Evolutionary conservation across 1,139 yeast genomes (phyloP).

Genomic region (Pichia sp.): DNA sequence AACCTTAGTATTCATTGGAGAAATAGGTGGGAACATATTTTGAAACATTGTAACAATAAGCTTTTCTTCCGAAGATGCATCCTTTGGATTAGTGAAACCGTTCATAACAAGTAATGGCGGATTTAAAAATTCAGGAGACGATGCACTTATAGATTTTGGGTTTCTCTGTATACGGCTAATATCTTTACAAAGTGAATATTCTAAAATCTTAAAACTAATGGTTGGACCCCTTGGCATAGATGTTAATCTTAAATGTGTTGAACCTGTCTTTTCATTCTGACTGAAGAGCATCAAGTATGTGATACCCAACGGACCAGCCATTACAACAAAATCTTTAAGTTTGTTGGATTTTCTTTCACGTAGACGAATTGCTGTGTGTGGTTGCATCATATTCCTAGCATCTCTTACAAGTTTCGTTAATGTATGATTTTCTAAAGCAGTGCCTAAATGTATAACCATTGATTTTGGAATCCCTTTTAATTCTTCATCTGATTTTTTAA

Average conservation of each 20-base stretch:
- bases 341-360: slow-evolving; percentile 83
- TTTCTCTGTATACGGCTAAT: slow-evolving; percentile 59
- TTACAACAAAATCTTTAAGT: slow-evolving; percentile 83
- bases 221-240: slow-evolving; percentile 95
- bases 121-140: slow-evolving; percentile 53
- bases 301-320: slow-evolving; percentile 97
- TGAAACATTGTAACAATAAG: slow-evolving; percentile 86
- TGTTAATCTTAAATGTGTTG: slow-evolving; percentile 75
- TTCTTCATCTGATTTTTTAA: slow-evolving; percentile 58
- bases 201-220: slow-evolving; percentile 68
- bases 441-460: slow-evolving; percentile 86
- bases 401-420: slow-evolving; percentile 81
- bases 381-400: slow-evolving; percentile 88
- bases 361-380: slow-evolving; percentile 88
- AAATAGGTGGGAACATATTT: slow-evolving; percentile 91
- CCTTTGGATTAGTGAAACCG: slow-evolving; percentile 62
- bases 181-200: slow-evolving; percentile 80
- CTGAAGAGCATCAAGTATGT: slow-evolving; percentile 82
- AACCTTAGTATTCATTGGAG: slow-evolving; percentile 73
- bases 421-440: slow-evolving; percentile 72
- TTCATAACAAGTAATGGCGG: slow-evolving; percentile 93
- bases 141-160: slow-evolving; percentile 65
- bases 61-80: slow-evolving; percentile 64
- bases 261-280: slow-evolving; percentile 72
- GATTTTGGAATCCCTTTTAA: slow-evolving; percentile 75